These are phyloP conservation scores for Ochromonas danica DNA, from an alignment of 108 stramenopile genomes.

Conservation along the genomic window DNA sequence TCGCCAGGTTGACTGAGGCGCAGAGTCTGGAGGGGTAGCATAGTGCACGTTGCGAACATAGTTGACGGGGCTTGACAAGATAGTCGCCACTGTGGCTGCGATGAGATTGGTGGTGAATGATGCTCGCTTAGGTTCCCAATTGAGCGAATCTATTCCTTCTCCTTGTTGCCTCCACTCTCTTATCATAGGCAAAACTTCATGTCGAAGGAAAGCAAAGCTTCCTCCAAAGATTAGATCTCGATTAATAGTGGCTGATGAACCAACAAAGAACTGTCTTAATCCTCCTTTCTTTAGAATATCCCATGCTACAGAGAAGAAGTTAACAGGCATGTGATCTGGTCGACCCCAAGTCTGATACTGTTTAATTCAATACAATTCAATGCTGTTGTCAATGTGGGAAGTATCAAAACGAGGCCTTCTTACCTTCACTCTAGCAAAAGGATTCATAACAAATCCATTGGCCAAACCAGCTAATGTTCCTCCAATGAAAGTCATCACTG, in stretches of 20 bases:
- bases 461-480: slow-evolving; percentile 21
- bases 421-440: slow-evolving; percentile 25
- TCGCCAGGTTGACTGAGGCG: background rate
- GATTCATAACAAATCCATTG: slow-evolving; percentile 35
- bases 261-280: slow-evolving; percentile 10
- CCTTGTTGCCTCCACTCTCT: too few relatives aligned
- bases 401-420: background rate
- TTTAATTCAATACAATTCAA: background rate
- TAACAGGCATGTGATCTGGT: background rate
- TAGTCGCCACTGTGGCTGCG: slow-evolving; percentile 12
- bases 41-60: slow-evolving; percentile 33
- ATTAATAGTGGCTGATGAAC: slow-evolving; percentile 10
- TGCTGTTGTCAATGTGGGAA: background rate
- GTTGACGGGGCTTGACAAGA: slow-evolving; percentile 32
- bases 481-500: background rate
- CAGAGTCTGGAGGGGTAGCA: background rate
- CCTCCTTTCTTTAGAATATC: slow-evolving; percentile 8
- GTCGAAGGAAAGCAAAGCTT: slow-evolving; percentile 1
- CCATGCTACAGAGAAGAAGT: slow-evolving; percentile 8
- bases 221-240: slow-evolving; percentile 34
- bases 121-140: background rate
- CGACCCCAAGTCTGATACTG: slow-evolving; percentile 30
- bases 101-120: background rate
- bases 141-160: background rate
- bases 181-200: background rate